phyloP scores from a whole-genome alignment of 345 rosid species.

The Lepidium didymum region DNA sequence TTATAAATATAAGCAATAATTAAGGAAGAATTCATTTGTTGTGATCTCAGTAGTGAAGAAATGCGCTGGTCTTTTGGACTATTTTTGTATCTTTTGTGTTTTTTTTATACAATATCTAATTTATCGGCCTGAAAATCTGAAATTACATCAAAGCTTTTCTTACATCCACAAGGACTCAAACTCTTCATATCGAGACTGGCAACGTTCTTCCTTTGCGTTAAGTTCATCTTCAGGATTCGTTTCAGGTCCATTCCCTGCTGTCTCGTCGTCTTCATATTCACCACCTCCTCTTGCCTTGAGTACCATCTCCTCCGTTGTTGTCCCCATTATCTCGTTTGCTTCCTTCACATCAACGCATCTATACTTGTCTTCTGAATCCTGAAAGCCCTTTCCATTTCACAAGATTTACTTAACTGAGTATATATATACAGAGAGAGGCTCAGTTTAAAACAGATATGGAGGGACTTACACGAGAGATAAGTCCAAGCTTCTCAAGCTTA shows the following conservation, averaged over 20 bases:
- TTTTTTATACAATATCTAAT: neutral
- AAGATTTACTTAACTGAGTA: neutral
- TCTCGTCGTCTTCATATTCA: slow-evolving; percentile 10
- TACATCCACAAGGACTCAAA: slow-evolving; percentile 22
- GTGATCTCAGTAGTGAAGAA: neutral
- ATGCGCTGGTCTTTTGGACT: slow-evolving; percentile 2
- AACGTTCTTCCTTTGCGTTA: slow-evolving; percentile 12
- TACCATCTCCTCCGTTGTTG: slow-evolving; percentile 72
- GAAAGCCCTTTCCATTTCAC: slow-evolving; percentile 17
- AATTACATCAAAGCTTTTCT: neutral
- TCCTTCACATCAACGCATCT: slow-evolving; percentile 38
- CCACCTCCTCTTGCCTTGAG: slow-evolving; percentile 43
- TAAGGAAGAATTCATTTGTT: neutral
- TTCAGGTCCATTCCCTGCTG: neutral
- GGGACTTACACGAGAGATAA: slow-evolving; percentile 43
- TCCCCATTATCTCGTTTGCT: slow-evolving; percentile 70
- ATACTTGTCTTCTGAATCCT: slow-evolving; percentile 49
- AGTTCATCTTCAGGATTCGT: slow-evolving; percentile 14
- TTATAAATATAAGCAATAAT: neutral
- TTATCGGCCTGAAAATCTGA: neutral
- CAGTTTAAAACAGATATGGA: neutral
- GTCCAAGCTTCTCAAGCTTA: slow-evolving; percentile 60
- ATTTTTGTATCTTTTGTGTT: neutral
- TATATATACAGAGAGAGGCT: neutral
- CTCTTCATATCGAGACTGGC: neutral